phyloP scores from a whole-genome alignment of 768 basidiomycete genomes.

The Podaxis carcinomalis region DNA sequence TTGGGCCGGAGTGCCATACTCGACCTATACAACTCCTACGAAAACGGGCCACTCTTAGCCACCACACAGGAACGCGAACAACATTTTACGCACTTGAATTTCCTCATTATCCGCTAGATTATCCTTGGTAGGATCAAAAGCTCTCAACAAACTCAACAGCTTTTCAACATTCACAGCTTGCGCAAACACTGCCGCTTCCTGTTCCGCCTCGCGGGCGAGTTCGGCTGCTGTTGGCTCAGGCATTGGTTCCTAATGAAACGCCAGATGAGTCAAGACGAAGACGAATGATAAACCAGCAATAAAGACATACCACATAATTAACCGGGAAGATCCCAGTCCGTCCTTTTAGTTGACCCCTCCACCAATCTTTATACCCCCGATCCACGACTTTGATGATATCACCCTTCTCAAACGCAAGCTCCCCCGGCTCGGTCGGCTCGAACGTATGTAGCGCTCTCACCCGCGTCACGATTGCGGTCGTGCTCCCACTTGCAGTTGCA shows the following conservation, averaged over 20 bases:
- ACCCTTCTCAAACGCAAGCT: slow-evolving; percentile 87
- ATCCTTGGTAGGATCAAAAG: slow-evolving; percentile 71
- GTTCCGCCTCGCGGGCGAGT: slow-evolving; percentile 75
- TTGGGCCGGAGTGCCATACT: slow-evolving; percentile 89
- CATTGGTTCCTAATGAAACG: slow-evolving; percentile 59
- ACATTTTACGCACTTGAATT: slow-evolving; percentile 52
- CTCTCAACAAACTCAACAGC: slow-evolving; percentile 68
- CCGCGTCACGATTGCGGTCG: slow-evolving; percentile 57
- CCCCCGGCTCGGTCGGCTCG: slow-evolving; percentile 81
- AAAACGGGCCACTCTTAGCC: not conserved
- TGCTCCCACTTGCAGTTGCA: slow-evolving; percentile 13
- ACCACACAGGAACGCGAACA: not conserved
- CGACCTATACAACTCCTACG: slow-evolving; percentile 82
- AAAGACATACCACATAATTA: slow-evolving; percentile 79
- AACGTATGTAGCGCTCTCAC: slow-evolving; percentile 90
- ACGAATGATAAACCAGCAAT: not conserved
- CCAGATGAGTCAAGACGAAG: not conserved
- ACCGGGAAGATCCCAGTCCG: slow-evolving; percentile 95
- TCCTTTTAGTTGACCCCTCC: slow-evolving; percentile 88
- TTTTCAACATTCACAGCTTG: slow-evolving; percentile 85
- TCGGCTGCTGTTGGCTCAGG: slow-evolving; percentile 80
- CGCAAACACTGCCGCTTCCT: slow-evolving; percentile 84
- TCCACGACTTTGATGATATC: slow-evolving; percentile 95
- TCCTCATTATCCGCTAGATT: slow-evolving; percentile 91
- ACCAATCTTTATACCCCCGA: slow-evolving; percentile 94